These are phyloP conservation scores for Paramecium octaurelia DNA, from an alignment of 73 alveolate species.

Conservation along the genomic window DNA sequence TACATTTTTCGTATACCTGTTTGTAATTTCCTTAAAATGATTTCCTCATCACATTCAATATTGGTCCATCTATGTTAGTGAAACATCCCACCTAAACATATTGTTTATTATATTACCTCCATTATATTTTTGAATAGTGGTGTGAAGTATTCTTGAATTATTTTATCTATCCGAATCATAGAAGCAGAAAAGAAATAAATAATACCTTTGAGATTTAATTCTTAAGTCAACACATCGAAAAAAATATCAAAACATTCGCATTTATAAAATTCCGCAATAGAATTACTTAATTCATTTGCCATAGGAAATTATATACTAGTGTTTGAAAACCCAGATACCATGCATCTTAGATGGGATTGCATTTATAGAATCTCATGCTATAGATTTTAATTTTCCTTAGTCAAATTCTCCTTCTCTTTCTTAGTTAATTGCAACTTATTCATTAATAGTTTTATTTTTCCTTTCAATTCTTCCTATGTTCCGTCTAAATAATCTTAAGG, in stretches of 20 bases:
- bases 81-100: constrained; percentile 58
- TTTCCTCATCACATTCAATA: constrained; percentile 91
- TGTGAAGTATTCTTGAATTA: constrained; percentile 71
- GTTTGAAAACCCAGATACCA: constrained; percentile 95
- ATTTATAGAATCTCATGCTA: constrained; percentile 84
- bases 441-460: constrained; percentile 75
- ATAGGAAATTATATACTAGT: constrained; percentile 92
- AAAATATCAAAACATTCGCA: constrained; percentile 94
- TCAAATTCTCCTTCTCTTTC: constrained; percentile 81
- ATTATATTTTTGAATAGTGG: constrained; percentile 82
- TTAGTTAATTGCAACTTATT: constrained; percentile 84
- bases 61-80: constrained; percentile 89
- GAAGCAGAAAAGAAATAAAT: constrained; percentile 82
- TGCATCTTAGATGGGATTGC: constrained; percentile 85
- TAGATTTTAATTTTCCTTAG: constrained; percentile 81
- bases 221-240: constrained; percentile 93
- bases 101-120: constrained; percentile 34
- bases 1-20: constrained; percentile 67
- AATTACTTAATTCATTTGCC: constrained; percentile 85
- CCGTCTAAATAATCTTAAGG: constrained; percentile 46
- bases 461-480: constrained; percentile 58
- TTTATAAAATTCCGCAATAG: constrained; percentile 89
- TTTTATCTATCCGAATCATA: constrained; percentile 70
- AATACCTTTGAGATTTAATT: constrained; percentile 90
- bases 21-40: constrained; percentile 91